Evolutionary conservation across 495 filamentous ascomycete species (phyloP).

Genomic region (Lasiosphaeriaceae sp.): DNA sequence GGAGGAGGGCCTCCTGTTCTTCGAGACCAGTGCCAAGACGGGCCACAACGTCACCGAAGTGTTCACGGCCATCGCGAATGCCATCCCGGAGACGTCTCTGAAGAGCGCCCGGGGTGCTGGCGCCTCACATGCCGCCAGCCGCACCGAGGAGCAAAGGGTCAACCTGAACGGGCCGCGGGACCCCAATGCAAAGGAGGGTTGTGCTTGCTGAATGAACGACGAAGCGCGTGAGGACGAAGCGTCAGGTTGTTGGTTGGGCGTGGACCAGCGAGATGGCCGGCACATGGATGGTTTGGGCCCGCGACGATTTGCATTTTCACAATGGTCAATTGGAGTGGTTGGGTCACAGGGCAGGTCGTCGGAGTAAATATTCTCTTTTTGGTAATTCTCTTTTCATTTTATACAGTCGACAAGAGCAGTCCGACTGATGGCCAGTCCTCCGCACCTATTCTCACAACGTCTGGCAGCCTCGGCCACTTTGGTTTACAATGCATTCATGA

Average conservation of each 20-base stretch:
- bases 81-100: constrained; percentile 91
- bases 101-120: constrained; percentile 75
- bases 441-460: background rate
- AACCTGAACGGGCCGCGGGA: constrained; percentile 61
- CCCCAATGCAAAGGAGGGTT: constrained; percentile 78
- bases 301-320: constrained; percentile 2
- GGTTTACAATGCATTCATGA: too few relatives aligned
- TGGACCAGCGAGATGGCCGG: background rate
- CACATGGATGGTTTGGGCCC: background rate
- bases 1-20: constrained; percentile 89
- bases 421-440: background rate
- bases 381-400: background rate
- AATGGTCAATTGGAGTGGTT: constrained; percentile 1
- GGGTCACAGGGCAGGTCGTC: constrained; percentile 6
- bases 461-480: background rate
- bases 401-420: background rate
- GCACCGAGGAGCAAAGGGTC: constrained; percentile 64
- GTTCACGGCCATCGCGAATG: constrained; percentile 97
- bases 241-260: background rate
- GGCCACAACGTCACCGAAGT: constrained; percentile 90
- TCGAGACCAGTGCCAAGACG: constrained; percentile 96
- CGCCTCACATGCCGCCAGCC: constrained; percentile 50
- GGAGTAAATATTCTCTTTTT: background rate
- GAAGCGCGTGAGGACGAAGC: too few relatives aligned
- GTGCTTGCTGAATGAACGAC: constrained; percentile 84